Evolutionary conservation across 2,329 filamentous ascomycete genomes (phyloP), one percentile per base, ranked within the genome.

Genomic region (Leptographium radiaticola): DNA sequence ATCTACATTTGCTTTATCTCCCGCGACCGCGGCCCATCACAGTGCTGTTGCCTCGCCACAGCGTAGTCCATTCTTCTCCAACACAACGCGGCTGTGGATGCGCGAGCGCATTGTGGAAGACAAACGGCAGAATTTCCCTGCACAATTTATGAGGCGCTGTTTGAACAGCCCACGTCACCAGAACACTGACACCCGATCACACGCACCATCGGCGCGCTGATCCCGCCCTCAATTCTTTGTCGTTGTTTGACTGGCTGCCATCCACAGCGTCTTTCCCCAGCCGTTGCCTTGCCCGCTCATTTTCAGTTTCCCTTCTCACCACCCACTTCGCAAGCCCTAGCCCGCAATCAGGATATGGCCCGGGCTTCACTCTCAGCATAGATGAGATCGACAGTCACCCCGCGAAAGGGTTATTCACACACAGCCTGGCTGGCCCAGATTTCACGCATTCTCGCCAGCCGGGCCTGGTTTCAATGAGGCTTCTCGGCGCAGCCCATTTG

Each of bases 31-130:
- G 16, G 31, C 38, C 25, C 34, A 6, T 50, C 9, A 16, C 7
- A 3, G 13, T n/a, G 9, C 42, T 50, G 20, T 36, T 50, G 25
- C 48, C 38, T 33, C 38, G 18, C 38, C 11, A 18, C 39, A 13
- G 49, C 49, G 13, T 36, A 30, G 38, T 33, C 34, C n/a, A 8
- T 16, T 36, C 33, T 18, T 42, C n/a, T 16, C 39, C 25, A 31
- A 39, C 50, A 34, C 50, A 45, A 34, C 50, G 49, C 49, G 49
- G 49, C 49, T 50, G 49, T 50, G 49, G 38, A 42, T 51, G 38
- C 38, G 38, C 40, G 34, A 39, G 40, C 49, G 49, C 45, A 48
- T 48, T 48, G 45, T 25, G 16, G n/a, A 36, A 48, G 45, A 31
- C 31, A 34, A 48, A 34, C 45, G 13, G 31, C 31, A 12, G 12